Evolutionary conservation across 208 protist species (phyloP).

Genomic region (Wallacemonas collosoma): DNA sequence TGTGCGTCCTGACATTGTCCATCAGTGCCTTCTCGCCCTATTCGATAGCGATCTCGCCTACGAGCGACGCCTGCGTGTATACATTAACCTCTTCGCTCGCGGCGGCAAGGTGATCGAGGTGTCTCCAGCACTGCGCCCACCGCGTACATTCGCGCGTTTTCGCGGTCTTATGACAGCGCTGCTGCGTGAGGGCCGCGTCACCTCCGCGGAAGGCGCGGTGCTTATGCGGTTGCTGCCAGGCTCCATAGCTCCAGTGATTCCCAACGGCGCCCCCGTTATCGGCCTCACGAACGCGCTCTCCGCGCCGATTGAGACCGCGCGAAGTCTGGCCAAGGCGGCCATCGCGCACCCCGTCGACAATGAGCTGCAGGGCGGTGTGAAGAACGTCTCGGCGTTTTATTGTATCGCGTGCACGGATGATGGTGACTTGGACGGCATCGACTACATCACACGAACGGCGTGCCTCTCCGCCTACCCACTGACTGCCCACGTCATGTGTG

Average conservation of each 20-base stretch:
- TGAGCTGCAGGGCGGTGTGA: conserved; percentile 78
- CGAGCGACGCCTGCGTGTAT: conserved; percentile 75
- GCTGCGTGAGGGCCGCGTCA: conserved; percentile 78
- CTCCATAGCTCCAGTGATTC: conserved; percentile 84
- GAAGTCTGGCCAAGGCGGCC: conserved; percentile 30
- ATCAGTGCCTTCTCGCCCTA: conserved; percentile 92
- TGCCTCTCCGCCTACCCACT: conserved; percentile 80
- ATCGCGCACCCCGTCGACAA: conserved; percentile 57
- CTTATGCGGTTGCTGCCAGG: conserved; percentile 81
- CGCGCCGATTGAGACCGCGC: conserved; percentile 58
- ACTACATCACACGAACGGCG: conserved; percentile 76
- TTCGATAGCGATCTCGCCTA: conserved; percentile 87
- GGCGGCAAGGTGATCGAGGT: conserved; percentile 85
- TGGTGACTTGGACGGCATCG: conserved; percentile 64
- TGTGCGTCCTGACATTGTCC: conserved; percentile 89
- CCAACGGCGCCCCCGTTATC: conserved; percentile 73
- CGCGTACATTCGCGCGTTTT: conserved; percentile 88
- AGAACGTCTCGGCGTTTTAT: conserved; percentile 79
- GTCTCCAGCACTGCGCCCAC: conserved; percentile 82
- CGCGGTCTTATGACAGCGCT: conserved; percentile 79
- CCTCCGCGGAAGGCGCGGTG: conserved; percentile 60
- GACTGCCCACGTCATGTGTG: conserved; percentile 77
- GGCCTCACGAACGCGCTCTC: conserved; percentile 69
- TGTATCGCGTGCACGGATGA: conserved; percentile 88
- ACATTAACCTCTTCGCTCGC: conserved; percentile 75